Evolutionary conservation across 371 early-diverging fungal genomes (phyloP), one percentile per base, ranked within the genome.

Genomic region (Mortierella sp.): DNA sequence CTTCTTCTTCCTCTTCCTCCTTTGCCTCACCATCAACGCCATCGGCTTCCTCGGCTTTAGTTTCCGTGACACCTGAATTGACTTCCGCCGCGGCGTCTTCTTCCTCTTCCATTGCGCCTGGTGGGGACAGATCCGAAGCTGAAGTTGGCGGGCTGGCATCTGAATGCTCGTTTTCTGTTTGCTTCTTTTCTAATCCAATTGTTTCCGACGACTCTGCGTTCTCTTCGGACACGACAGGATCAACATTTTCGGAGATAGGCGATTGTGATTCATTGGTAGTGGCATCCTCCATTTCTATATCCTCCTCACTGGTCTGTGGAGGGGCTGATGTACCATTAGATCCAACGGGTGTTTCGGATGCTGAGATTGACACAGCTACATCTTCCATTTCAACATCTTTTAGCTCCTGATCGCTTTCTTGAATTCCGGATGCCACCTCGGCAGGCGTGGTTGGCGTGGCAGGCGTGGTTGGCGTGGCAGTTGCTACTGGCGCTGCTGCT

Each of bases 341-440:
- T 28, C 20, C 60, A 16, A 16, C 20, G 10, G 54, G 37, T 39
- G 43, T 52, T 18, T 40, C 43, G 14, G 65, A 40, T 6, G 64
- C n/a, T 14, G 60, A 43, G 0, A 18, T 43, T 40, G 60, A 35
- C 14, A 12, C 73, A 1, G 66, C 47, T 1, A 37, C 68, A 43
- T 75, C 83, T 39, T 77, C 78, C 70, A 78, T 69, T 30, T 78
- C 73, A 14, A 75, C 57, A 70, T 72, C 80, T 8, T 62, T 72
- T 16, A 71, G 28, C 62, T 68, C 76, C n/a, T 57, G 18, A 4
- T 24, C 30, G 66, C 22, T 22, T 40, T 14, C n/a, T 28, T 30
- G 45, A 26, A 35, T 45, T n/a, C 40, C 14, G 20, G 18, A 28
- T 52, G 10, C 5, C 26, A 16, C 9, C 51, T 52, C 14, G 10